Base-by-base conservation (phyloP, 2,329 filamentous ascomycete species). In the Harringtonia lauricola region DNA sequence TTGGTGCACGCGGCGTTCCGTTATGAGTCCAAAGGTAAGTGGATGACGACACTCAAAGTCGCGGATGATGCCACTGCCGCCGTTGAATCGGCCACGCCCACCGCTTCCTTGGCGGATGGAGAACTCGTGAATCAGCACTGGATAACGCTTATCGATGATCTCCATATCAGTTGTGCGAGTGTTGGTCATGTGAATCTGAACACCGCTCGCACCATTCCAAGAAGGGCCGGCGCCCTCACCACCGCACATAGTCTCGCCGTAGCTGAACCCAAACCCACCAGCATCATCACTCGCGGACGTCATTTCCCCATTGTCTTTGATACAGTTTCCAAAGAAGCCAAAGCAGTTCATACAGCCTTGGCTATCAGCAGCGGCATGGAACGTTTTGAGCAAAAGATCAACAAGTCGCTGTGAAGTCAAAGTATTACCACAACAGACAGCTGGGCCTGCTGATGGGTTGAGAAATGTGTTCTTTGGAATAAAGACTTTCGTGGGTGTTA, bases 161-260 rank as follows among this genome's bases (percentile, higher is more conserved):
- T 90, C 85, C 0, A 80, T 71, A 56, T 90, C 85, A 0, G 85
- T 89, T 55, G 89, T 90, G 13, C 83, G 73, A 4, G 84, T 90
- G 59, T 90, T 92, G 7, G 85, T 90, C 83, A 88, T 88, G 61
- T 90, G 83, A 2, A 76, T 82, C 56, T 90, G 83, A n/a, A 88
- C 82, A 19, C 82, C 84, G 39, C 68, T 76, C 8, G 82, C 81
- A 24, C 85, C 85, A 46, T 81, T 68, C 84, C 84, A 89, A 10
- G 69, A 68, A 0, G 79, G 73, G 0, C 84, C 84, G 0, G 84
- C 86, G 19, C 84, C 85, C 28, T 72, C 77, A 0, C 86, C 86
- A 29, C 86, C 85, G 0, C 81, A 80, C 49, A 92, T 88, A 6
- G 85, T 90, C 60, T 90, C 86, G 59, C 90, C 89, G 65, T 90